Conservation (phyloP, 1,284 basidiomycete species). For the Erythrobasidium hasegawianum region DNA sequence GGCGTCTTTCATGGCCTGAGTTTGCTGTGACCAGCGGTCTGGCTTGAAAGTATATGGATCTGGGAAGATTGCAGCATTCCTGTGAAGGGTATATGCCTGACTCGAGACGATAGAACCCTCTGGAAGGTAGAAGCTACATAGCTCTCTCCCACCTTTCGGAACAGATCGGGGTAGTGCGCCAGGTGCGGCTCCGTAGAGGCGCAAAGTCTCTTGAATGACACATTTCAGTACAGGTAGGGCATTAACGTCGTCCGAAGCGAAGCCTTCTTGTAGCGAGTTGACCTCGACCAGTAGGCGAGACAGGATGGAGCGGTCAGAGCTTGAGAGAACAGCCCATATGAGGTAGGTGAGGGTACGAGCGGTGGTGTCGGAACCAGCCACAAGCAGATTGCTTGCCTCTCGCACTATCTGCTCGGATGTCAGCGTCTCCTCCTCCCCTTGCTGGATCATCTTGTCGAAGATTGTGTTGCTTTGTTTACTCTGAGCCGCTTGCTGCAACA, state of each 20-base stretch:
- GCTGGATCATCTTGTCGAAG: conserved; percentile 20
- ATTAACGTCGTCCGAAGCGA: background rate
- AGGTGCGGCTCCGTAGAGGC: conserved; percentile 19
- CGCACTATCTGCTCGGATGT: conserved; percentile 15
- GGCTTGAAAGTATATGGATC: conserved; percentile 5
- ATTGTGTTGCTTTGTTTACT: background rate
- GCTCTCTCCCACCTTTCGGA: conserved; percentile 3
- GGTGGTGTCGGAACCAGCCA: conserved; percentile 19
- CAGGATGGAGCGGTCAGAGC: background rate
- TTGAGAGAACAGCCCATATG: conserved; percentile 13
- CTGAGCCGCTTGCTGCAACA: background rate
- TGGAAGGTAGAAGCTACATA: conserved; percentile 1
- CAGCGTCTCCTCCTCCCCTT: conserved; percentile 4
- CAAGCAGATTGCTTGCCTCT: conserved; percentile 21
- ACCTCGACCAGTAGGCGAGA: background rate
- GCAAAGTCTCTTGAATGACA: conserved; percentile 8
- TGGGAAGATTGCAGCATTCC: conserved; percentile 2
- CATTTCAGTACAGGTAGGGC: conserved; percentile 2
- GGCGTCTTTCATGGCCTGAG: conserved; percentile 13
- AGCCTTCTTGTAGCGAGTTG: background rate
- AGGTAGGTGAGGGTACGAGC: conserved; percentile 16
- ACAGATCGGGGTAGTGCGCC: conserved; percentile 18
- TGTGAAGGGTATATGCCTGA: conserved; percentile 17
- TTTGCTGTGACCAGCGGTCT: conserved; percentile 6
- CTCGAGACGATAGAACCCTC: conserved; percentile 6